A percentile compares a stretch with the other conserved stretches of the same genome.
phyloP scores from a whole-genome alignment of 2,329 filamentous ascomycete genomes.

The Coniochaeta prunicola region DNA sequence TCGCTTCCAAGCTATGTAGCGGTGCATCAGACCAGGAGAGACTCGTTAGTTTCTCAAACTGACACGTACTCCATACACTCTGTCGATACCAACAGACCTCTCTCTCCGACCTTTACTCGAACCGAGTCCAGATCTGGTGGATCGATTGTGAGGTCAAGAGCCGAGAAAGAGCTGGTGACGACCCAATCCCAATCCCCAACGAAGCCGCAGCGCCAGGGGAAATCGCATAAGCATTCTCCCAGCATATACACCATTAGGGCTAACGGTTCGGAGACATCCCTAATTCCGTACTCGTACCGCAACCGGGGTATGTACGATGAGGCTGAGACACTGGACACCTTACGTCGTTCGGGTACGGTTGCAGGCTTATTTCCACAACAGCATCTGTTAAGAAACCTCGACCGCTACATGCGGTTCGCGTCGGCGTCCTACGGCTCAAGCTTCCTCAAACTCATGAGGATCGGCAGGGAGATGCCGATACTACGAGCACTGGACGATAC shows the following conservation, averaged over 20 bases:
- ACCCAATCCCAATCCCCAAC: conserved; percentile 7
- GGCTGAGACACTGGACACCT: conserved; percentile 37
- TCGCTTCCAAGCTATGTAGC: conserved; percentile 43
- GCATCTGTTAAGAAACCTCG: conserved; percentile 55
- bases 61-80: conserved; percentile 48
- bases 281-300: conserved; percentile 42
- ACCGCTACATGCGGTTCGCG: conserved; percentile 58
- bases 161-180: conserved; percentile 23
- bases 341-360: conserved; percentile 45
- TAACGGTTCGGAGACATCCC: conserved; percentile 46
- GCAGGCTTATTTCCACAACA: conserved; percentile 52
- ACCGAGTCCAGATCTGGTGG: conserved; percentile 20
- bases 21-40: conserved; percentile 40
- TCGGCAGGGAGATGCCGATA: conserved; percentile 42
- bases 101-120: conserved; percentile 32
- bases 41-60: conserved; percentile 48
- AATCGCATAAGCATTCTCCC: conserved; percentile 30
- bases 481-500: conserved; percentile 36
- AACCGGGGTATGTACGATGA: conserved; percentile 42
- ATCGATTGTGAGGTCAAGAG: conserved; percentile 21
- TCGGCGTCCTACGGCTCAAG: conserved; percentile 59
- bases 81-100: conserved; percentile 32
- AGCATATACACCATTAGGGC: conserved; percentile 56
- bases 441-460: conserved; percentile 57
- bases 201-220: conserved; percentile 19